Evolutionary conservation across 2,329 filamentous ascomycete species (phyloP), one percentile per base, ranked within the genome.

Genomic region (Akanthomyces muscarius): DNA sequence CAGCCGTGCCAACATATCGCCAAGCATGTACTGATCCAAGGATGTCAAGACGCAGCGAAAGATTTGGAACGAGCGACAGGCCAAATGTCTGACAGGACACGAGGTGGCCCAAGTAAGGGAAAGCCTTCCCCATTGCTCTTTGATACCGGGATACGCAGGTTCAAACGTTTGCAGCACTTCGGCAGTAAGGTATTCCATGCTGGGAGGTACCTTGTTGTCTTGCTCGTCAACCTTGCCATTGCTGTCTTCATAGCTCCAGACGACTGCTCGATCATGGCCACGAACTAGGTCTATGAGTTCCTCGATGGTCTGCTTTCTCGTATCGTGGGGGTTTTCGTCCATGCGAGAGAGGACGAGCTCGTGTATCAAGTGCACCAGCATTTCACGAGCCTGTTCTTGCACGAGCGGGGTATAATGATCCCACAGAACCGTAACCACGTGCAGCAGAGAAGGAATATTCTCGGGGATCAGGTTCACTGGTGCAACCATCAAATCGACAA

Each of bases 281-380:
- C 95, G 89, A 66, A 99, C 90, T 18, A 86, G 85, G 67, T 97
- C 93, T 48, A 97, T 90, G 62, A 98, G 85, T 64, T 92, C 87
- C 74, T 99, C 94, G 53, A 97, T 93, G 0, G 86, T 84, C 65
- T 86, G 83, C 71, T 91, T 92, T 58, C 86, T 86, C 2, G 79
- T 76, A 1, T 75, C 73, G 5, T 87, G 86, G 21, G 81, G 83
- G 7, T 87, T 83, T 54, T 91, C 86, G 62, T 96, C 90, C 64
- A 96, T 87, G 51, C 80, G 83, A 1, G 86, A 86, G 33, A 97
- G 92, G 44, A 99, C 92, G 7, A 98, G 82, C 74, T 98, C 95
- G 70, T 99, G 95, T 53, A 99, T 96, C 21, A 99, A 83, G 78
- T 99, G 95, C 2, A 99, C 93, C 18, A 99, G 84, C 93, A 99